Evolutionary conservation across 2,329 filamentous ascomycete species (phyloP).

Genomic region (Fusarium neocosmosporiellum): DNA sequence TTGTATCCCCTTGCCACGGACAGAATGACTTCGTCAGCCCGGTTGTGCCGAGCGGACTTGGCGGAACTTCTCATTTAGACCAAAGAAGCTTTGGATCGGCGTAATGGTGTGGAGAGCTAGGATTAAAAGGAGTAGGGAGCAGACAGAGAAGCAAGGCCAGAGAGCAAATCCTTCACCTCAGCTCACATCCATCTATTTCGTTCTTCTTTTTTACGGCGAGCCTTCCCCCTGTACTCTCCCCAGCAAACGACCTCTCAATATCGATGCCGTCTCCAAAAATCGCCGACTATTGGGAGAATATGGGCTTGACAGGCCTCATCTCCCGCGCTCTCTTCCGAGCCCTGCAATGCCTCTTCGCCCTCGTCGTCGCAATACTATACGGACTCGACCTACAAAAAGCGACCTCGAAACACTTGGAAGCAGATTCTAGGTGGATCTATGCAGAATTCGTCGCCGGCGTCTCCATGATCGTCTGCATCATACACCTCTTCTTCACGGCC

Average conservation of each 20-base stretch:
- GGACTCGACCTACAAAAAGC: conserved; percentile 10
- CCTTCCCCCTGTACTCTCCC: not conserved
- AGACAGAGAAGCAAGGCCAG: not conserved
- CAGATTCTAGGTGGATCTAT: conserved; percentile 1
- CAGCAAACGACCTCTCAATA: not conserved
- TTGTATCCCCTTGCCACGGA: not conserved
- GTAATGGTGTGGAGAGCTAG: not conserved
- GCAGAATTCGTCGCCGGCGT: conserved; percentile 8
- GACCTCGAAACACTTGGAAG: not conserved
- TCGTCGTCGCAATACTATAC: not conserved
- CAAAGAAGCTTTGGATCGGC: not conserved
- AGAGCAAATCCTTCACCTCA: not conserved
- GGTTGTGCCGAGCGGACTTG: not conserved
- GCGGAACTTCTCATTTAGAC: not conserved
- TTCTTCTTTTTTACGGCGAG: not conserved
- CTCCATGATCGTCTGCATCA: conserved; percentile 6
- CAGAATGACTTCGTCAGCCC: not conserved
- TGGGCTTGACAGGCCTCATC: not conserved
- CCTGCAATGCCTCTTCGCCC: conserved; percentile 9
- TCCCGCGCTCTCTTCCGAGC: not conserved
- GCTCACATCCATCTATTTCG: not conserved
- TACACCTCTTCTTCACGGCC: conserved; percentile 2
- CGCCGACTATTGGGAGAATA: not conserved
- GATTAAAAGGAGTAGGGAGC: not conserved
- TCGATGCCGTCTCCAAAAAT: not conserved